Base-by-base conservation (phyloP, 2,329 filamentous ascomycete genomes). In the Penicillium concentricum region DNA sequence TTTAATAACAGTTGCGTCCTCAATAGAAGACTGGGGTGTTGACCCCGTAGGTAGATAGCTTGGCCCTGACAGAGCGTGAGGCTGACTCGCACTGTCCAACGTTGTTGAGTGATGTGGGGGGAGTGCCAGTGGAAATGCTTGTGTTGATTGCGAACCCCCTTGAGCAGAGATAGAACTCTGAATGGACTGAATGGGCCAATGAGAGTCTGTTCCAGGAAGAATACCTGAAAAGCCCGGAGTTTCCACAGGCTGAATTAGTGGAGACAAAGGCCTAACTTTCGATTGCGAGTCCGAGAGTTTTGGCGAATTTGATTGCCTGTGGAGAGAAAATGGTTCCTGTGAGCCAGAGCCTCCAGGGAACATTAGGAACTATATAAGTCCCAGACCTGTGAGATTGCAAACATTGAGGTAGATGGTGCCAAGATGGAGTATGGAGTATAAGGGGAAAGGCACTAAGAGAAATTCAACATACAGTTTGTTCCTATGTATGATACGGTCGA, bases 281-380 rank as follows among this genome's bases (percentile, higher is more conserved):
- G 46, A 42, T 42, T 59, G 50, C 24, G 56, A 37, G 16, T 48
- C 47, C 38, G 54, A 59, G 54, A 53, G 41, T 58, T 12, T 13
- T 5, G 60, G 54, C 16, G 41, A 48, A 24, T 57, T 48, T 35
- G 60, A 54, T 20, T 55, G 54, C 41, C 64, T 67, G 57, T 16
- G 43, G 26, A 56, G 44, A 57, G 47, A 62, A 37, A 57, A 60
- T 50, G 48, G 42, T 55, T 61, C 32, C 44, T 59, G 61, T 66
- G 60, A 67, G 64, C 59, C 58, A 57, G 54, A 61, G 38, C 50
- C 48, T 37, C 52, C 43, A 46, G 51, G 47, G 41, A 60, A 63
- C 64, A 66, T 66, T 39, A 53, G 59, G 57, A 48, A 52, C 54
- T 63, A 55, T 49, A 55, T 58, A 57, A 57, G 63, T 54, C 58